Conservation (phyloP, 176 grass and related monocot species). For the Ampelocalamus luodianensis region DNA sequence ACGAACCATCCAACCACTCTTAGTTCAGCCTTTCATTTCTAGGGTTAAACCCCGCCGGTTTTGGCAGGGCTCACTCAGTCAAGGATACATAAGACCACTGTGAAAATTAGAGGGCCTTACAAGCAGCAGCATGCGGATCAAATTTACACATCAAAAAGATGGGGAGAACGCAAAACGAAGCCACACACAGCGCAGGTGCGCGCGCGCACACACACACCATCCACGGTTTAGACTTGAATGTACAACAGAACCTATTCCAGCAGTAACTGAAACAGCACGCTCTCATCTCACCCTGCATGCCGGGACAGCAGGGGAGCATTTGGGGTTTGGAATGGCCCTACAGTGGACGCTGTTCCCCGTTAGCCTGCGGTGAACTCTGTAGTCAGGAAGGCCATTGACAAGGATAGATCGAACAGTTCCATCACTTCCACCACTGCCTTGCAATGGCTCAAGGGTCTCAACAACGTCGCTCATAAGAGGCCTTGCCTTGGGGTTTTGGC, state of each 20-base stretch:
- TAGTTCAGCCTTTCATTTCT: conserved; percentile 60
- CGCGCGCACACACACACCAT: conserved; percentile 11
- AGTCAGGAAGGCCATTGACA: conserved; percentile 51
- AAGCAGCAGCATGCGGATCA: conserved; percentile 64
- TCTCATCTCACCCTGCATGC: conserved; percentile 86
- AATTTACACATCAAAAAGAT: conserved; percentile 72
- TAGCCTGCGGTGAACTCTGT: conserved; percentile 55
- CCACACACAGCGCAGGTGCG: conserved; percentile 23
- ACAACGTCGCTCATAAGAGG: conserved; percentile 96
- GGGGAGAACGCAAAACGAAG: conserved; percentile 37
- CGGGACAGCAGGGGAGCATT: conserved; percentile 72
- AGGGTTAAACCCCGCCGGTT: conserved; percentile 64
- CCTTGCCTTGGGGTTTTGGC: conserved; percentile 89
- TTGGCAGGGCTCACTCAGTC: conserved; percentile 51
- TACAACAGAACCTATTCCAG: conserved; percentile 66
- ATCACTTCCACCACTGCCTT: conserved; percentile 48
- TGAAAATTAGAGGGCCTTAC: conserved; percentile 68
- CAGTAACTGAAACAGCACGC: conserved; percentile 44
- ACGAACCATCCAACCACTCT: conserved; percentile 29
- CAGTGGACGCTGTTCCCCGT: conserved; percentile 62
- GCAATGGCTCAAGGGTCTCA: conserved; percentile 86
- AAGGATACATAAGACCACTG: conserved; percentile 57
- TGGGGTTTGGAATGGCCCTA: conserved; percentile 69
- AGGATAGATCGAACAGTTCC: conserved; percentile 42
- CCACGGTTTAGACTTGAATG: conserved; percentile 52